Base-by-base conservation (phyloP, 495 filamentous ascomycete genomes). In the Aspergillus ostianus region DNA sequence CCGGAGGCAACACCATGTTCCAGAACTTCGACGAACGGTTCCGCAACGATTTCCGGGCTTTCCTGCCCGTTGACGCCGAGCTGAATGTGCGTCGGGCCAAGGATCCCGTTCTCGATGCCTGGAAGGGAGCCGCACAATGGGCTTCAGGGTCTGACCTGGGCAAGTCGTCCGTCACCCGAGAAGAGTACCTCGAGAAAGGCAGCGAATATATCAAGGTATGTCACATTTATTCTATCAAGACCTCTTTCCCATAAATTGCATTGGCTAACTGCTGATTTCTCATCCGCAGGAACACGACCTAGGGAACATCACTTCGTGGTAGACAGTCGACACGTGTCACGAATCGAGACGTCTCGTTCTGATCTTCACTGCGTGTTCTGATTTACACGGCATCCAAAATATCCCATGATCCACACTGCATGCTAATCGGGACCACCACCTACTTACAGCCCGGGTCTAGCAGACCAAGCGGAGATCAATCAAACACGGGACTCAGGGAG, bases 51-150 rank as follows among this genome's bases (percentile, higher is more conserved):
- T 73, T 98, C 49, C 81, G 80, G 18, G 84, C 86, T 13, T 82
- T 89, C 41, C 70, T 97, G 60, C 91, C 92, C 3, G 75, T 86
- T 6, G 89, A 85, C n/a, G 70, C 82, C 15, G 72, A 78, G 23
- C 67, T 98, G 32, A 67, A 64, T 13, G 84, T 95, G 23, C 80
- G 93, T 26, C 81, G 81, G 29, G 94, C 94, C 0, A 70, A 73
- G 17, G 85, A 97, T 67, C 83, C 89, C 1, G 70, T 92, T 10
- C 77, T 94, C 19, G 94, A 98, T 79, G 90, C 93, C 0, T 98
- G 93, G 93, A 89, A 82, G 69, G 93, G 93, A 21, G 93, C 93
- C 0, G 93, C 93, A 29, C 82, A 85, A 59, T 98, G 93, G 92
- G 77, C 80, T 17, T 73, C 74, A 18, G 69, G 73, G 20, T 58